Evolutionary conservation across 441 rosid species (phyloP).

Genomic region (Gossypium davidsonii): DNA sequence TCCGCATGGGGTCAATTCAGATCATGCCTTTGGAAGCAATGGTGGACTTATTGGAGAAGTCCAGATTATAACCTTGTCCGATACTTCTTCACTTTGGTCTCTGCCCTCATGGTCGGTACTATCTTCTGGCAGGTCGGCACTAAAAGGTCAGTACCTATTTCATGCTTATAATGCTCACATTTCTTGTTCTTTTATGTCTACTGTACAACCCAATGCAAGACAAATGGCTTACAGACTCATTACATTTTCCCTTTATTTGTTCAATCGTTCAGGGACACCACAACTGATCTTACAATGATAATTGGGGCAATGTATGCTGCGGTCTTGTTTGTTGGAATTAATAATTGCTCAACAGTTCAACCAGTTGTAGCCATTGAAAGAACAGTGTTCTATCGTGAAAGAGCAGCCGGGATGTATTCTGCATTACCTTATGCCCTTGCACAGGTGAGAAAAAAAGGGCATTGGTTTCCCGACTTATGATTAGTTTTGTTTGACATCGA

Average conservation of each 20-base stretch:
- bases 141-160: slow-evolving; percentile 38
- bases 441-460: slow-evolving; percentile 45
- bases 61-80: slow-evolving; percentile 90
- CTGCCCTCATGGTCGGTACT: slow-evolving; percentile 66
- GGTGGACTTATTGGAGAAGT: slow-evolving; percentile 96
- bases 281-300: slow-evolving; percentile 54
- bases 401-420: slow-evolving; percentile 92
- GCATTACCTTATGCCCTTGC: slow-evolving; percentile 88
- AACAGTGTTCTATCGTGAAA: slow-evolving; percentile 81
- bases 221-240: not conserved
- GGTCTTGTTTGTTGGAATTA: slow-evolving; percentile 65
- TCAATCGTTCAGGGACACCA: slow-evolving; percentile 33
- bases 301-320: slow-evolving; percentile 88
- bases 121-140: slow-evolving; percentile 72
- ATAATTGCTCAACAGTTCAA: slow-evolving; percentile 76
- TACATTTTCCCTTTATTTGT: not conserved
- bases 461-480: not conserved
- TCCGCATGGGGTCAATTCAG: slow-evolving; percentile 71
- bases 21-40: slow-evolving; percentile 85
- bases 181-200: not conserved
- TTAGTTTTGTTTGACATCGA: not conserved
- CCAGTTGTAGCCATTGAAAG: slow-evolving; percentile 79
- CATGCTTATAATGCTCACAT: not conserved
- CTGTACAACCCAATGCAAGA: not conserved
- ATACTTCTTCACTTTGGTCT: slow-evolving; percentile 50